These are phyloP conservation scores for Coprinopsis marcescibilis DNA, from an alignment of 768 basidiomycete genomes.

Conservation along the genomic window DNA sequence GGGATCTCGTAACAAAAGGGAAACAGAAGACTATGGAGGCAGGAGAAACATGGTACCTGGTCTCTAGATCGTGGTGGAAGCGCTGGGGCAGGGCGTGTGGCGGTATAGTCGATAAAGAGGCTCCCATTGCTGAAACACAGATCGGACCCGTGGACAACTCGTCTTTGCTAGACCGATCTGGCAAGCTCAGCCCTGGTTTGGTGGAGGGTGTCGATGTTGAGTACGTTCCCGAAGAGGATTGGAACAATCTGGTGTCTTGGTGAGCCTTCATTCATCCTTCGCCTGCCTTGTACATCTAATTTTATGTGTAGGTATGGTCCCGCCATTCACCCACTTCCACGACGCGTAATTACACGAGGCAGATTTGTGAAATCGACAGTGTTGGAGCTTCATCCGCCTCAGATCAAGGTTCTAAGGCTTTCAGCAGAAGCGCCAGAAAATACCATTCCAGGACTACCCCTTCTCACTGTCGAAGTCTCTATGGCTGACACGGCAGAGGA, in stretches of 20 bases:
- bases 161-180: constrained; percentile 50
- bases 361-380: constrained; percentile 35
- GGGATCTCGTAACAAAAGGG: constrained; percentile 42
- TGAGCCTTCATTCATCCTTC: constrained; percentile 31
- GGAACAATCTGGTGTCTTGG: constrained; percentile 67
- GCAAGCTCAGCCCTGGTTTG: constrained; percentile 38
- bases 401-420: constrained; percentile 51
- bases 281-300: constrained; percentile 6
- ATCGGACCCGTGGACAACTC: constrained; percentile 76
- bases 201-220: constrained; percentile 67
- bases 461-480: constrained; percentile 42
- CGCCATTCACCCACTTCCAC: constrained; percentile 49
- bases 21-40: constrained; percentile 45
- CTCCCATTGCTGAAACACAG: constrained; percentile 51
- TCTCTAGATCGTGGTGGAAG: constrained; percentile 66
- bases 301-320: constrained; percentile 60
- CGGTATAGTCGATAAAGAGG: constrained; percentile 65
- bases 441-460: constrained; percentile 20
- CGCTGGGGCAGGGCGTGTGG: constrained; percentile 71
- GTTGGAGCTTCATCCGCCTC: constrained; percentile 71
- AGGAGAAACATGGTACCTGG: constrained; percentile 77
- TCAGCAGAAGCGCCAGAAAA: constrained; percentile 24
- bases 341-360: constrained; percentile 62
- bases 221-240: constrained; percentile 67
- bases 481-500: constrained; percentile 42